Evolutionary conservation across 2,329 filamentous ascomycete genomes (phyloP), one percentile per base, ranked within the genome.

Genomic region (Paraconiothyrium sp.): DNA sequence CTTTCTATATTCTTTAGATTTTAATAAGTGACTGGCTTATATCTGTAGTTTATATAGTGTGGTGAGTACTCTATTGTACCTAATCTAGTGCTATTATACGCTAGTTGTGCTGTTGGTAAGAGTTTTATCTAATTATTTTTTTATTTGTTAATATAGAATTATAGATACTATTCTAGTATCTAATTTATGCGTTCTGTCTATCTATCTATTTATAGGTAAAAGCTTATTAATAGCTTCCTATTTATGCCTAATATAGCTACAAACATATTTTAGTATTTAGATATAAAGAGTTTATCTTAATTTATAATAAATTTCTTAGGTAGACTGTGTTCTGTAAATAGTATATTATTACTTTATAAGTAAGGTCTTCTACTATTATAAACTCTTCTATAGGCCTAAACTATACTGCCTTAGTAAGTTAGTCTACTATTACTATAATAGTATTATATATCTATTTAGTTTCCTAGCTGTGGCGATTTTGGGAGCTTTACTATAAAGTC

Each of bases 31-130:
- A 37, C 3, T 37, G 8, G 13, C 11, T 37, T 35, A 43, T 58
- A 58, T 41, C 48, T 52, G 51, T 60, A 60, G 20, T 60, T 60
- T 20, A n/a, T 39, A 44, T 55, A 60, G 35, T 47, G 44, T 41
- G 44, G 20, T 20, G 43, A 60, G n/a, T 55, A 55, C 13, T 14
- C 32, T 14, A 13, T 51, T 39, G 24, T 51, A 13, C 49, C 34
- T 39, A 39, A 51, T 10, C 8, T 37, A 11, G 34, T 2, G 16
- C 32, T 60, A 51, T 56, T 60, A 55, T 49, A 56, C 3, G 30
- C 24, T 35, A 58, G 22, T 20, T 58, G 44, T 6, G 14, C 35
- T 39, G 44, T 43, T 44, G 51, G 34, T 30, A 58, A 16, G 30
- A 50, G 30, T 44, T 35, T 3, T 50, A 51, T 37, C 41, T 58